phyloP scores from a whole-genome alignment of 345 rosid species.

The Salix arbutifolia region DNA sequence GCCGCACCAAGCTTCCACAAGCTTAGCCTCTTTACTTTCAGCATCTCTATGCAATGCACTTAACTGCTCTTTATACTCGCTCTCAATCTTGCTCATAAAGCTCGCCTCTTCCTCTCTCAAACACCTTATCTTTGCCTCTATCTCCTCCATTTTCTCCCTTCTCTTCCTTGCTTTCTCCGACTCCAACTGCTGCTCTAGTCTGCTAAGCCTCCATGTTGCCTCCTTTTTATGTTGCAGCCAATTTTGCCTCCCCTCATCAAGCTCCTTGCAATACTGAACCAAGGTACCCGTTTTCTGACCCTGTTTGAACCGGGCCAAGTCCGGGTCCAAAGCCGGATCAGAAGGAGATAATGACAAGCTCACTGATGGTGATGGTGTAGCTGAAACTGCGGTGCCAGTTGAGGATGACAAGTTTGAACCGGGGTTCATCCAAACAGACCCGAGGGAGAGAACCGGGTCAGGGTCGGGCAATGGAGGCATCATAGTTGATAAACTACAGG shows the following conservation, averaged over 20 bases:
- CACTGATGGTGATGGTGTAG: background rate
- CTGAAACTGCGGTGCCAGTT: background rate
- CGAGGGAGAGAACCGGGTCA: background rate
- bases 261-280: slow-evolving; percentile 80
- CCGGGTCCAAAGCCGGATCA: background rate
- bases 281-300: slow-evolving; percentile 49
- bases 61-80: slow-evolving; percentile 72
- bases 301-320: background rate
- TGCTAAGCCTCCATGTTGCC: slow-evolving; percentile 87
- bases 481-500: slow-evolving; percentile 70
- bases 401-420: background rate
- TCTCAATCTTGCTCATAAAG: slow-evolving; percentile 69
- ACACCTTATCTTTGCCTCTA: slow-evolving; percentile 72
- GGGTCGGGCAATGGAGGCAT: slow-evolving; percentile 54
- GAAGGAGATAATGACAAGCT: background rate
- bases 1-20: slow-evolving; percentile 24
- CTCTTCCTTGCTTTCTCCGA: slow-evolving; percentile 73
- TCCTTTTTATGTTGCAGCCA: slow-evolving; percentile 86
- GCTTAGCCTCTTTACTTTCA: slow-evolving; percentile 55
- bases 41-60: slow-evolving; percentile 65
- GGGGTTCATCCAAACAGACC: slow-evolving; percentile 52
- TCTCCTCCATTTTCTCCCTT: slow-evolving; percentile 87
- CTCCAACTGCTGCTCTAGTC: slow-evolving; percentile 89
- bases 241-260: slow-evolving; percentile 84
- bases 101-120: slow-evolving; percentile 82